Percentiles rank a stretch among this genome's conserved stretches.
phyloP scores from a whole-genome alignment of 1,284 basidiomycete genomes.

The Austropuccinia psidii region DNA sequence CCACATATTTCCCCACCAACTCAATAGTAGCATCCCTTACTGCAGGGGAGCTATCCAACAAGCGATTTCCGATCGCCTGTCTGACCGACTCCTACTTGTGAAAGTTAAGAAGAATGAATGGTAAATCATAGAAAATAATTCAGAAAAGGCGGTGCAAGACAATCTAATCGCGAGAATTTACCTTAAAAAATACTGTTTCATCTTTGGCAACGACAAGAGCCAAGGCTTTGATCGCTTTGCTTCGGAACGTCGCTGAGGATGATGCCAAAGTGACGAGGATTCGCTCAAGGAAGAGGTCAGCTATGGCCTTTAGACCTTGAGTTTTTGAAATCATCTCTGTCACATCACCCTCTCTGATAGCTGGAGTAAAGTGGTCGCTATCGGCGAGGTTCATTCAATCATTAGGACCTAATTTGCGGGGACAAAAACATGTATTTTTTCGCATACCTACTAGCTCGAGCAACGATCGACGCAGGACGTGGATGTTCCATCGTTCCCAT shows the following conservation, averaged over 20 bases:
- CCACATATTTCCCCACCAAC: slow-evolving; percentile 87
- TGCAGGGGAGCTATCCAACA: slow-evolving; percentile 79
- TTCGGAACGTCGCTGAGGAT: slow-evolving; percentile 28
- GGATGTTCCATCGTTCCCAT: slow-evolving; percentile 15
- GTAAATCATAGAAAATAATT: neutral
- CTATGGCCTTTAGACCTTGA: slow-evolving; percentile 27
- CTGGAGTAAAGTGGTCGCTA: neutral
- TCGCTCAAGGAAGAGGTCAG: slow-evolving; percentile 22
- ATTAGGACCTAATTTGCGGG: neutral
- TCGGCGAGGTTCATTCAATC: neutral
- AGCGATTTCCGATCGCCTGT: slow-evolving; percentile 68
- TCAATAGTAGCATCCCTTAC: slow-evolving; percentile 95
- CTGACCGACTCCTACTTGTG: slow-evolving; percentile 38
- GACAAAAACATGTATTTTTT: neutral
- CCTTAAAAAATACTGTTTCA: slow-evolving; percentile 29
- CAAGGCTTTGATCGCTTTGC: slow-evolving; percentile 36
- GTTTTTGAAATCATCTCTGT: slow-evolving; percentile 27
- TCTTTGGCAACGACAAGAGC: slow-evolving; percentile 33
- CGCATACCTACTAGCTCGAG: slow-evolving; percentile 5
- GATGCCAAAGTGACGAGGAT: slow-evolving; percentile 28
- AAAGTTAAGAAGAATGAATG: neutral
- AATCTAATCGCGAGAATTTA: neutral
- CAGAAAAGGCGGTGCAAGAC: neutral
- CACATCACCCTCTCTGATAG: neutral
- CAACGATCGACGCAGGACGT: neutral